A percentile compares a stretch with the other conserved stretches of the same genome.
Conservation (phyloP, 305 asterid genomes). For the Fraxinus velutina region DNA sequence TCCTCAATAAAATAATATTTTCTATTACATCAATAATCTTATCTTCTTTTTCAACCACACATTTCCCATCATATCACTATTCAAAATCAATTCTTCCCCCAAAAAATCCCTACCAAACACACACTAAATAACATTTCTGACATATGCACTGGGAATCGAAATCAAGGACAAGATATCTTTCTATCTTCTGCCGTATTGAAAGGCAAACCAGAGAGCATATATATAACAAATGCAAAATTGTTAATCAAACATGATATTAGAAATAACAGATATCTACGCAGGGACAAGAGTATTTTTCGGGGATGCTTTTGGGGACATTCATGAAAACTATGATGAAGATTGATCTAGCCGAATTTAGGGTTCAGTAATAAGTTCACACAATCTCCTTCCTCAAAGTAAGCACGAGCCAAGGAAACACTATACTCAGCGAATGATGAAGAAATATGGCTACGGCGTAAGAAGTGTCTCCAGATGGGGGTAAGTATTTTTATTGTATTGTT, state of each 20-base stretch:
- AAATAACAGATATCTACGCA: neutral
- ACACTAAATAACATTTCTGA: neutral
- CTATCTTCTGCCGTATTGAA: neutral
- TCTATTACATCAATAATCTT: too few relatives aligned
- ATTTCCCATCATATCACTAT: too few relatives aligned
- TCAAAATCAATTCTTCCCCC: too few relatives aligned
- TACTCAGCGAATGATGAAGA: neutral
- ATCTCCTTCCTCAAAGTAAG: neutral
- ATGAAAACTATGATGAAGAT: neutral
- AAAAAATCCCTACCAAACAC: too few relatives aligned
- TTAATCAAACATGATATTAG: neutral
- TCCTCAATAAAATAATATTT: too few relatives aligned
- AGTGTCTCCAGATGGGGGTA: neutral
- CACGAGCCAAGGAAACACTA: neutral
- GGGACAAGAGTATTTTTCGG: neutral
- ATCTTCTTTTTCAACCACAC: too few relatives aligned
- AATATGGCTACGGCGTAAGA: neutral
- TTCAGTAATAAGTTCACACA: neutral
- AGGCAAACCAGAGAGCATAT: neutral
- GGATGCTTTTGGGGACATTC: neutral
- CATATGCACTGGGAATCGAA: neutral
- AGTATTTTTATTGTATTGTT: neutral
- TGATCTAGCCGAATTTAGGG: neutral
- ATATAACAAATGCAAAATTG: neutral
- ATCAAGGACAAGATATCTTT: neutral